phyloP scores from a whole-genome alignment of 257 asterid genomes.

The Penstemon newberryi region DNA sequence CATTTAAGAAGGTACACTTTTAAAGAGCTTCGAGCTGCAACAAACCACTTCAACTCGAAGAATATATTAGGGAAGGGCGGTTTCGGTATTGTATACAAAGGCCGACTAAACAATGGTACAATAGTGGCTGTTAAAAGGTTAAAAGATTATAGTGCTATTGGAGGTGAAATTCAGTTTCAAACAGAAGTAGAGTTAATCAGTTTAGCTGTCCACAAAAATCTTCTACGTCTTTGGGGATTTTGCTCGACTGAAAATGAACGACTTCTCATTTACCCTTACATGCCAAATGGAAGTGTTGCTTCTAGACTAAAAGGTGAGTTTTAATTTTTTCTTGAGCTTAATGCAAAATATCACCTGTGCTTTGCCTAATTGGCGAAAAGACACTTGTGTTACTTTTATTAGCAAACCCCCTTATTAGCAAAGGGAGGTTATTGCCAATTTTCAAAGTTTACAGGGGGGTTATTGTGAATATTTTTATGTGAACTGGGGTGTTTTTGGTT shows the following conservation, averaged over 20 bases:
- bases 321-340: too few relatives aligned
- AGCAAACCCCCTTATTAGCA: too few relatives aligned
- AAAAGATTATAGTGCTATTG: slow-evolving; percentile 77
- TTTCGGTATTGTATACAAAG: slow-evolving; percentile 85
- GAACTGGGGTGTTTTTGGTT: too few relatives aligned
- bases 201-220: slow-evolving; percentile 89
- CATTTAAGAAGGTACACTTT: slow-evolving; percentile 74
- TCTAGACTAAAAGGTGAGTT: slow-evolving; percentile 70
- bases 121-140: slow-evolving; percentile 90
- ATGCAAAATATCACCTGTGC: too few relatives aligned
- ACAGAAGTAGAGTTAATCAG: slow-evolving; percentile 93
- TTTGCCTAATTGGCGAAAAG: too few relatives aligned
- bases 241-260: slow-evolving; percentile 87
- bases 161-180: slow-evolving; percentile 94
- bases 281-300: slow-evolving; percentile 91
- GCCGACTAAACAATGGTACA: slow-evolving; percentile 69
- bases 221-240: slow-evolving; percentile 87
- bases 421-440: too few relatives aligned
- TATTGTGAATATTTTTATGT: too few relatives aligned
- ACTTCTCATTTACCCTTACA: slow-evolving; percentile 80
- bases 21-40: slow-evolving; percentile 87
- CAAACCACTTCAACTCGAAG: slow-evolving; percentile 79
- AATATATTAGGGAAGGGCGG: slow-evolving; percentile 91
- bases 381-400: too few relatives aligned
- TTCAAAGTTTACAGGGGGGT: too few relatives aligned